Conservation (phyloP, 306 rosid genomes). For the Chamaecrista fasciculata region DNA sequence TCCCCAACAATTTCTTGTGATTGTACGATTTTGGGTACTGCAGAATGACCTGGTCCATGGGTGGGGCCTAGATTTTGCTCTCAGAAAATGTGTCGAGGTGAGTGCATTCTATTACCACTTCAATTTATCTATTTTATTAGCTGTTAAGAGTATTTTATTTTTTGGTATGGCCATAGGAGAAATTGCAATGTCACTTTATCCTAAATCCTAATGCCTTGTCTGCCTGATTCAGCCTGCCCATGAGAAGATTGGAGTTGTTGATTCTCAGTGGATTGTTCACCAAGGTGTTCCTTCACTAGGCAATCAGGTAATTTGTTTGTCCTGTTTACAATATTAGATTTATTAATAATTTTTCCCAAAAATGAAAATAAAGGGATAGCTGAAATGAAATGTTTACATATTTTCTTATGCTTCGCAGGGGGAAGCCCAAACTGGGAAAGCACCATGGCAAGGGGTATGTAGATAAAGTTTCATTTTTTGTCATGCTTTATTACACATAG, state of each 20-base stretch:
- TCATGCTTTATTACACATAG: background rate
- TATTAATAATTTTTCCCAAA: background rate
- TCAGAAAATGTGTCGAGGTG: slow-evolving; percentile 93
- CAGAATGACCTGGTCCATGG: slow-evolving; percentile 99
- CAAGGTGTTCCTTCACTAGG: slow-evolving; percentile 95
- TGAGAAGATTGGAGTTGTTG: slow-evolving; percentile 98
- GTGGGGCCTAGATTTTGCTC: slow-evolving; percentile 99
- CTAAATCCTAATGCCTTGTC: slow-evolving; percentile 10
- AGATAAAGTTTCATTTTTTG: slow-evolving; percentile 6
- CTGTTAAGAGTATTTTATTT: background rate
- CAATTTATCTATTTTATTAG: background rate
- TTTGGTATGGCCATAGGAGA: background rate
- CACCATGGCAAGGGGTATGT: slow-evolving; percentile 94
- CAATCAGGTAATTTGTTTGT: slow-evolving; percentile 59
- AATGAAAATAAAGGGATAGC: background rate
- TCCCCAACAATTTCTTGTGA: background rate
- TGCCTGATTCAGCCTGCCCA: slow-evolving; percentile 74
- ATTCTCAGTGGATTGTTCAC: slow-evolving; percentile 96
- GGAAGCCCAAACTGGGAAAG: slow-evolving; percentile 62
- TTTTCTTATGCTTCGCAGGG: slow-evolving; percentile 51
- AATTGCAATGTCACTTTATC: slow-evolving; percentile 5
- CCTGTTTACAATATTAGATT: slow-evolving; percentile 4
- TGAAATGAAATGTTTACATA: background rate
- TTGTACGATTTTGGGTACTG: slow-evolving; percentile 23
- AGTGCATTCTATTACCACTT: slow-evolving; percentile 26